These are phyloP conservation scores for Begonia fuchsioides DNA, from an alignment of 306 rosid species.

Conservation along the genomic window DNA sequence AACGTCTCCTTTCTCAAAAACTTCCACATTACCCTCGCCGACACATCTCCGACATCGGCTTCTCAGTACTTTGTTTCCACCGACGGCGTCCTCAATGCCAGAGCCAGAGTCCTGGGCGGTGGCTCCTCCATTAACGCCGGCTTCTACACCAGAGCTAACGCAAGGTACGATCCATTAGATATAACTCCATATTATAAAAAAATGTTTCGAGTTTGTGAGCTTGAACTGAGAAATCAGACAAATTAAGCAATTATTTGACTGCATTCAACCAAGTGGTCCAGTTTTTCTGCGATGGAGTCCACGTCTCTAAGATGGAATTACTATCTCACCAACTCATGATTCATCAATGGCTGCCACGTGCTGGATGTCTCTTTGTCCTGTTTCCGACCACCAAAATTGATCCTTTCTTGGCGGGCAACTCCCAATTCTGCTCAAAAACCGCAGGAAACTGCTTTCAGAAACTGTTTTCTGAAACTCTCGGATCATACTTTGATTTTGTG, in stretches of 20 bases:
- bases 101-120: slow-evolving; percentile 83
- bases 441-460: no score
- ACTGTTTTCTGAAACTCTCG: no score
- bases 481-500: slow-evolving; percentile 4
- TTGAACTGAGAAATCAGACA: background rate
- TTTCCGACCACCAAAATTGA: no score
- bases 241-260: no score
- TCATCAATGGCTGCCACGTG: no score
- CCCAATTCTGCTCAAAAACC: background rate
- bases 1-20: slow-evolving; percentile 60
- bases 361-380: no score
- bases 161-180: slow-evolving; percentile 30
- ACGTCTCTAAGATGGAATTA: no score
- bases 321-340: no score
- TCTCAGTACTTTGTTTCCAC: slow-evolving; percentile 69
- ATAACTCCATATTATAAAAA: no score
- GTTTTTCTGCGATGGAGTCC: no score
- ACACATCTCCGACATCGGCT: slow-evolving; percentile 62
- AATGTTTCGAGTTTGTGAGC: background rate
- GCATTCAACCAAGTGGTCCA: no score
- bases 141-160: slow-evolving; percentile 82
- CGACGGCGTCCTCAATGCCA: slow-evolving; percentile 72
- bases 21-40: slow-evolving; percentile 74
- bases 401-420: no score
- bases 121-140: slow-evolving; percentile 89